Conservation (phyloP, 208 protist genomes). For the Trypanosoma lewisi region DNA sequence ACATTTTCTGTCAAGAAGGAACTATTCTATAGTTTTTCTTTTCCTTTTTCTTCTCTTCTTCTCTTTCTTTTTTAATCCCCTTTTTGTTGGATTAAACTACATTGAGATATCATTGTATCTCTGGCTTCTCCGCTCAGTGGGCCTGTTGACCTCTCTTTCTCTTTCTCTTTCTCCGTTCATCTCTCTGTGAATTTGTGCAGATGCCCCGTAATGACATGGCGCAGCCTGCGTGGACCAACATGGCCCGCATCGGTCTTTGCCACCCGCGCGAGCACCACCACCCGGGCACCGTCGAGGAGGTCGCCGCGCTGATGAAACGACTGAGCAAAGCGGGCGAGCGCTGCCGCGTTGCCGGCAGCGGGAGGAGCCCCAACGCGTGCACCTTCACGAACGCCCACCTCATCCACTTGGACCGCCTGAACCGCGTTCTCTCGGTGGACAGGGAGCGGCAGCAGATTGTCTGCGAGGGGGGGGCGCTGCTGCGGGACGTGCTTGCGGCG, state of each 20-base stretch:
- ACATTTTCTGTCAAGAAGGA: no score
- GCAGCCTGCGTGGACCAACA: conserved; percentile 45
- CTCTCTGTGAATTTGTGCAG: background rate
- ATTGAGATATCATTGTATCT: no score
- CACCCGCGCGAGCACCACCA: conserved; percentile 47
- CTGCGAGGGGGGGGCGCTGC: conserved; percentile 47
- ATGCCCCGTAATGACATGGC: background rate
- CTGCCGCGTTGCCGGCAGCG: conserved; percentile 53
- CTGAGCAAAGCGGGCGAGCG: conserved; percentile 31
- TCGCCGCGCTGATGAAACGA: conserved; percentile 26
- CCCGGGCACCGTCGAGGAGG: conserved; percentile 29
- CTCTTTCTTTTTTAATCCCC: no score
- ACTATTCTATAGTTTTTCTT: no score
- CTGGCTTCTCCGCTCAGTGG: no score
- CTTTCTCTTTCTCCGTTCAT: background rate
- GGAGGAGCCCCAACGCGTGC: conserved; percentile 57
- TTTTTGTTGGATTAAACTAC: no score
- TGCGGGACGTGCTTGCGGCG: conserved; percentile 47
- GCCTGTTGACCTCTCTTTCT: no score
- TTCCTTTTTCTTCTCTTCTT: no score
- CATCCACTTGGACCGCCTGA: conserved; percentile 54
- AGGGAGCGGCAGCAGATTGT: conserved; percentile 29
- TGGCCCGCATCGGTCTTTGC: conserved; percentile 54
- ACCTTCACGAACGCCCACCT: conserved; percentile 59
- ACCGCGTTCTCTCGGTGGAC: conserved; percentile 53